Percentiles rank a stretch among this genome's conserved stretches.
These are phyloP conservation scores for Wickerhamiella parazyma DNA, from an alignment of 805 yeast genomes.

Conservation along the genomic window DNA sequence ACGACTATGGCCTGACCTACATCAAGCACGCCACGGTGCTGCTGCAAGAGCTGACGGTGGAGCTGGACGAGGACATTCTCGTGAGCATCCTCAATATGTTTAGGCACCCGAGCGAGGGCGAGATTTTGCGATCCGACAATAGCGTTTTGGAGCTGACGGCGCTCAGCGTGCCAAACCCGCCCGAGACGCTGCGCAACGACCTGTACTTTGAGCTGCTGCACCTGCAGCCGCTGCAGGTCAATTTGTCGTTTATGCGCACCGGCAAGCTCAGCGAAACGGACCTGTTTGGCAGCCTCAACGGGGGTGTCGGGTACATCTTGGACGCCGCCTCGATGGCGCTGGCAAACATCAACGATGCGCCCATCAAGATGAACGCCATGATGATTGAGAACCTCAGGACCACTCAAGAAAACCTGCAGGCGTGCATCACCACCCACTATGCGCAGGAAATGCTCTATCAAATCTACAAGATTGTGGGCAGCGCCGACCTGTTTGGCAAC, in stretches of 20 bases:
- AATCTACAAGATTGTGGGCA: conserved; percentile 81
- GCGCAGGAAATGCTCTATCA: conserved; percentile 87
- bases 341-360: conserved; percentile 95
- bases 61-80: conserved; percentile 85
- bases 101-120: conserved; percentile 18
- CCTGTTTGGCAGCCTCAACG: conserved; percentile 29
- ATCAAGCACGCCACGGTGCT: conserved; percentile 84
- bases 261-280: conserved; percentile 47
- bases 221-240: conserved; percentile 79
- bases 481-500: conserved; percentile 92
- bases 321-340: conserved; percentile 91
- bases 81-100: conserved; percentile 69
- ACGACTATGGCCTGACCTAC: conserved; percentile 81
- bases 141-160: conserved; percentile 49
- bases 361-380: conserved; percentile 75
- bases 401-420: conserved; percentile 58
- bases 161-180: conserved; percentile 60
- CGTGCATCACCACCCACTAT: conserved; percentile 69
- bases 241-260: conserved; percentile 74
- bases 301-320: conserved; percentile 37
- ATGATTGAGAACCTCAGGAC: conserved; percentile 81
- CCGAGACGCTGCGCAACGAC: conserved; percentile 44
- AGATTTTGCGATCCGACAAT: conserved; percentile 19
- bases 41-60: conserved; percentile 82
- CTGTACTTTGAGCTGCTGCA: conserved; percentile 86